Base-by-base conservation (phyloP, 768 basidiomycete species). In the Pleurotus citrinopileatus region DNA sequence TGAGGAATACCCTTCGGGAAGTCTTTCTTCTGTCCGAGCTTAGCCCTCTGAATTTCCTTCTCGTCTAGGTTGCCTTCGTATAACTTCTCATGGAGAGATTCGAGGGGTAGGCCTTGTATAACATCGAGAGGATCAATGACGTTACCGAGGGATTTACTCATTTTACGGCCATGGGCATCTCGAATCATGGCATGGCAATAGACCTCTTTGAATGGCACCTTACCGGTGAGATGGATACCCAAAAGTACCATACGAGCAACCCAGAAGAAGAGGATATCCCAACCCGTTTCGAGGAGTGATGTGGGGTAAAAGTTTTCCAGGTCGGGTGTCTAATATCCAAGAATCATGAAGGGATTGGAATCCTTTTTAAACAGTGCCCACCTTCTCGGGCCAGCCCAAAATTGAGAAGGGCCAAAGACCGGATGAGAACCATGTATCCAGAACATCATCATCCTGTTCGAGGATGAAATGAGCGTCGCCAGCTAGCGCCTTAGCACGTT, bases 241-340 rank as follows among this genome's bases (percentile, higher is more conserved):
- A 98, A 84, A 63, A 99, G 73, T 45, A 91, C 96, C 96, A 98
- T 99, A 38, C 97, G 89, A 13, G 97, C 95, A 5, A 98, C 96
- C 97, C 97, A 99, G 83, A 98, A 98, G 80, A 95, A 95, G n/a
- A 99, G 70, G 63, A 98, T 98, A 59, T 98, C 97, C 96, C 97
- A 98, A 42, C 97, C 97, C 0, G 97, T 99, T 73, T 98, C 97
- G 26, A 98, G 82, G 40, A 98, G 61, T n/a, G 86, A 82, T 2
- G 91, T 73, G 0, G 97, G 97, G 69, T 95, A 99, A 75, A 91
- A 98, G 26, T 76, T 74, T 59, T 84, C 68, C 37, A 92, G 61
- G 65, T 98, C 96, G 3, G 72, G 57, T 0, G 93, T 94, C 91
- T 93, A 58, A 52, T 28, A n/a, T 12, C 23, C 25, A 34, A 40